Evolutionary conservation across 306 rosid genomes (phyloP).

Genomic region (Inga leiocalycina): DNA sequence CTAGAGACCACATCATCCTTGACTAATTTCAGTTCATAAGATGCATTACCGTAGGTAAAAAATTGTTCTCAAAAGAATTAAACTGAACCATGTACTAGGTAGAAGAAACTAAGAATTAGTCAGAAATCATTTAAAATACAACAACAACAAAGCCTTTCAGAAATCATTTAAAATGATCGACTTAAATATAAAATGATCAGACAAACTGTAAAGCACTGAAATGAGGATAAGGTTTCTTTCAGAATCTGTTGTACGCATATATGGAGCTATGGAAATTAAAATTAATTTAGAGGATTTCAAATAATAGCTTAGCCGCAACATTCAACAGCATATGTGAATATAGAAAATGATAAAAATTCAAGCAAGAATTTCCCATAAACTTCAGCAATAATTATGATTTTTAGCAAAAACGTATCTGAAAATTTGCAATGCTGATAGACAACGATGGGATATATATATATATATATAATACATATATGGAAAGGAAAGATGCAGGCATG

Average conservation of each 20-base stretch:
- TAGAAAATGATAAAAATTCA: neutral
- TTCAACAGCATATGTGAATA: neutral
- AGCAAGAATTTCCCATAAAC: neutral
- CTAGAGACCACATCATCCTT: neutral
- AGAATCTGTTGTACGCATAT: neutral
- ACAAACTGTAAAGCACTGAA: neutral
- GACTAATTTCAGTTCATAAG: neutral
- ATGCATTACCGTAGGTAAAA: neutral
- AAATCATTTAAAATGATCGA: neutral
- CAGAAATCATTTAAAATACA: neutral
- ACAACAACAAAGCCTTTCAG: neutral
- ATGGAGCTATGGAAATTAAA: neutral
- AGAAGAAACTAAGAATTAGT: neutral
- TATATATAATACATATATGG: neutral
- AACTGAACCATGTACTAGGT: neutral
- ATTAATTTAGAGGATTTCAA: neutral
- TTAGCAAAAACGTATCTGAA: neutral
- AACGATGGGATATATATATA: neutral
- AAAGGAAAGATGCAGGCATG: neutral
- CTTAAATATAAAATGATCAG: neutral
- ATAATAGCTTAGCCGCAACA: neutral
- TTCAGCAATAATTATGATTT: slow-evolving; percentile 1
- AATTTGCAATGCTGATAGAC: neutral
- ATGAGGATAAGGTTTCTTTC: neutral
- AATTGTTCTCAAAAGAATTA: neutral